Base-by-base conservation (phyloP, 2,329 filamentous ascomycete species). In the Pleurostoma richardsiae region DNA sequence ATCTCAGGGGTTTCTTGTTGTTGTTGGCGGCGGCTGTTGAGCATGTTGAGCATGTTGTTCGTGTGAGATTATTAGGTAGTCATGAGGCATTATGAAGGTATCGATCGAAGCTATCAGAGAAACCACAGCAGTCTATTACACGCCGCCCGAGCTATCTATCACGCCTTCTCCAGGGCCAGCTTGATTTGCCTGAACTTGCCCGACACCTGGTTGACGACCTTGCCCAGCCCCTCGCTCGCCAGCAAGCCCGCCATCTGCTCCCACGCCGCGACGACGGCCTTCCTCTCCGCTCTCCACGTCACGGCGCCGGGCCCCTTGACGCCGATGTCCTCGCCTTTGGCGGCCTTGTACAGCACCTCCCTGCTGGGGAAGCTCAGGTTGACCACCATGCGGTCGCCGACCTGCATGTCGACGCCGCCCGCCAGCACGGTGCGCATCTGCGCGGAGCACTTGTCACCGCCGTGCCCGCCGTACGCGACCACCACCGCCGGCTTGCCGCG, bases 401-500 rank as follows among this genome's bases (percentile, higher is more conserved):
- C 40, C n/a, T 28, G 40, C 40, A 41, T 41, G 29, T 11, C 40
- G 11, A 41, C 30, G 30, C 27, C 27, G 29, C 43, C 19, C 26
- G 29, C 42, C 27, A 65, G 53, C 6, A 57, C 57, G 4, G 50
- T 49, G 36, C 52, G 51, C 42, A 65, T 48, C 2, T 52, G 48
- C 6, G 54, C 56, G 3, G 56, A 58, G 4, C 59, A 58, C 38
- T 53, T 53, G 26, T 45, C 52, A 5, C 67, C 68, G 7, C 67
- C 66, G 29, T 61, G 59, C 0, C 68, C 68, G 4, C 75, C 74
- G 56, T 77, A 77, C 38, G 62, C 69, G 11, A 78, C 68, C 41
- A 78, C 64, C 52, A 68, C 50, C 19, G 66, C 70, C 0, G 73
- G 68, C 54, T 77, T 77, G 8, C 67, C 69, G 27, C 54, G 64